Percentiles rank a stretch among this genome's conserved stretches.
These are phyloP conservation scores for Pythium utonaiense DNA, from an alignment of 352 stramenopile genomes.

Conservation along the genomic window DNA sequence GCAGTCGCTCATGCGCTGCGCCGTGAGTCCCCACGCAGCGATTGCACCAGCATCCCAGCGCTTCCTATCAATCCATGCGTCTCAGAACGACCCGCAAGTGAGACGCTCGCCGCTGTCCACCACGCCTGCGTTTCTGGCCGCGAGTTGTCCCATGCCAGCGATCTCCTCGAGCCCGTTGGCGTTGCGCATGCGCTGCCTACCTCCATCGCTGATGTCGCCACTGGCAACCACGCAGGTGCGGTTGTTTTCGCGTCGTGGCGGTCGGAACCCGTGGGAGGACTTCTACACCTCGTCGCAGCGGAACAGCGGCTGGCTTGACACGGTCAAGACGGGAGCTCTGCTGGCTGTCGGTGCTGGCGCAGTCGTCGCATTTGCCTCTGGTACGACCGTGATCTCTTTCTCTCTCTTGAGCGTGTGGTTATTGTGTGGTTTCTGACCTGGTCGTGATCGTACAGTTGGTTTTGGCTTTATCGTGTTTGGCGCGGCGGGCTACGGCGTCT, in stretches of 20 bases:
- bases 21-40: background rate
- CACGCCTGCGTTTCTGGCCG: background rate
- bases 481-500: constrained; percentile 66
- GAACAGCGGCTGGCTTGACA: constrained; percentile 42
- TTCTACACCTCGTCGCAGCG: constrained; percentile 8
- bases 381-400: constrained; percentile 45
- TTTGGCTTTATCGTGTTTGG: constrained; percentile 68
- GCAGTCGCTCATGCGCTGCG: background rate
- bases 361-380: constrained; percentile 55
- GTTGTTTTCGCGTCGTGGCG: constrained; percentile 28
- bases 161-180: background rate
- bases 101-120: background rate
- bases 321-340: constrained; percentile 57
- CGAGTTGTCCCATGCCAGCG: background rate
- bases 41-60: constrained; percentile 1
- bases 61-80: constrained; percentile 1
- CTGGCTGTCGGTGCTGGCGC: constrained; percentile 54
- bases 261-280: constrained; percentile 16
- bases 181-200: background rate
- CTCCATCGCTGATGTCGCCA: background rate
- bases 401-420: background rate
- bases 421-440: background rate
- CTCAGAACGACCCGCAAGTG: background rate
- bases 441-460: constrained; percentile 41
- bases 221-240: constrained; percentile 20